Evolutionary conservation across 495 filamentous ascomycete genomes (phyloP), one percentile per base, ranked within the genome.

Genomic region (Annulohypoxylon stygium): DNA sequence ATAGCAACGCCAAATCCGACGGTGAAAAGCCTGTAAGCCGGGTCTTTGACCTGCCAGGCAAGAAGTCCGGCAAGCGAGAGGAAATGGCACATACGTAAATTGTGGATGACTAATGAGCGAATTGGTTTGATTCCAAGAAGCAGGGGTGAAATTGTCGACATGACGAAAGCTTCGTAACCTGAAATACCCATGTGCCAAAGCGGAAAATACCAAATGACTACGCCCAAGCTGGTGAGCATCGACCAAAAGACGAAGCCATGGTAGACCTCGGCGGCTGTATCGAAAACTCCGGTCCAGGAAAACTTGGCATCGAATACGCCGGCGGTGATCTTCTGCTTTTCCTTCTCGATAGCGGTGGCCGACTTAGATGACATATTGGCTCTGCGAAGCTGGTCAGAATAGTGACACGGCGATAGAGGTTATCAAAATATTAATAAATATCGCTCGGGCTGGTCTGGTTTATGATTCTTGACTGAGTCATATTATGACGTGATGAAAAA

Each of bases 121-220:
- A 98, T 54, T 2, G 90, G 85, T 34, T 82, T 85, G 64, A 95
- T 91, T 26, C 85, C 88, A 34, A 98, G 90, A n/a, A 98, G 80
- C 23, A 94, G 83, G 0, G 97, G 96, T 4, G 94, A 92, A 58
- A 93, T 76, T n/a, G 92, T 94, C 69, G 86, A 86, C 87, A 97
- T 89, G 79, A 99, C 89, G 69, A 95, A 85, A 26, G 90, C 90
- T 82, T 99, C 97, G 72, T 97, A 98, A 64, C 97, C 97, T 7
- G 97, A 99, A 68, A 99, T 94, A 65, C 97, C 97, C 97, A 99
- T 98, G 79, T 98, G 90, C 97, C 97, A 99, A n/a, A 99, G 88
- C 14, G 96, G 96, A 77, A 99, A 99, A 78, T 97, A 99, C 97
- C 97, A 99, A 26, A 98, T 90, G 39, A 91, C 85, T 33, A 98